Conservation (phyloP, 1,284 basidiomycete species). For the Golubevia pallescens region DNA sequence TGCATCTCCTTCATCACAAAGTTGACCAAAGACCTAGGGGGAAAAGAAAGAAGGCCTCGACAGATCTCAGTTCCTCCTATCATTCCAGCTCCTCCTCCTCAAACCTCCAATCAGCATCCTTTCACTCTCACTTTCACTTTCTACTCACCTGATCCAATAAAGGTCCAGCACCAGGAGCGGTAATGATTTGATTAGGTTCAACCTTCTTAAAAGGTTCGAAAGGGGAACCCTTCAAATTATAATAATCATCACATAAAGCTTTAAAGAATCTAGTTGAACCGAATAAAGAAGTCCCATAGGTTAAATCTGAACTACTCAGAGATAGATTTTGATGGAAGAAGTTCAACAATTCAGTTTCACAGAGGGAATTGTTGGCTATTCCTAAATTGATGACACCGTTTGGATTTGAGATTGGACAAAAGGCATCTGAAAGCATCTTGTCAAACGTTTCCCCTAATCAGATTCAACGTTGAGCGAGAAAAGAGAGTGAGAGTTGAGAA, state of each 20-base stretch:
- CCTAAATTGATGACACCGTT: slow-evolving; percentile 23
- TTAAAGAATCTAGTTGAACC: slow-evolving; percentile 23
- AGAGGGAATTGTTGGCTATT: slow-evolving; percentile 28
- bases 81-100: too few relatives aligned
- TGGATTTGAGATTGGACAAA: slow-evolving; percentile 9
- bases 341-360: slow-evolving; percentile 16
- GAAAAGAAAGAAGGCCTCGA: too few relatives aligned
- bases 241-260: slow-evolving; percentile 14
- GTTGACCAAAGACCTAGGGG: too few relatives aligned
- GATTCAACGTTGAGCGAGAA: not conserved
- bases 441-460: slow-evolving; percentile 20
- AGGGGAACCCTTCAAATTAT: slow-evolving; percentile 5
- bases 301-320: slow-evolving; percentile 13
- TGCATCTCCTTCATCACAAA: too few relatives aligned
- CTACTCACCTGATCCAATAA: slow-evolving; percentile 28
- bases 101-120: too few relatives aligned
- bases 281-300: slow-evolving; percentile 21
- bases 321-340: slow-evolving; percentile 10
- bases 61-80: too few relatives aligned
- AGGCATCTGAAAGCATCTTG: slow-evolving; percentile 15
- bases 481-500: not conserved
- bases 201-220: slow-evolving; percentile 15
- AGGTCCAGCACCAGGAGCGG: slow-evolving; percentile 19
- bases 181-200: slow-evolving; percentile 15
- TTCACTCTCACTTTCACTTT: too few relatives aligned